phyloP scores from a whole-genome alignment of 148 eudicot species.

The Diospyros lotus region DNA sequence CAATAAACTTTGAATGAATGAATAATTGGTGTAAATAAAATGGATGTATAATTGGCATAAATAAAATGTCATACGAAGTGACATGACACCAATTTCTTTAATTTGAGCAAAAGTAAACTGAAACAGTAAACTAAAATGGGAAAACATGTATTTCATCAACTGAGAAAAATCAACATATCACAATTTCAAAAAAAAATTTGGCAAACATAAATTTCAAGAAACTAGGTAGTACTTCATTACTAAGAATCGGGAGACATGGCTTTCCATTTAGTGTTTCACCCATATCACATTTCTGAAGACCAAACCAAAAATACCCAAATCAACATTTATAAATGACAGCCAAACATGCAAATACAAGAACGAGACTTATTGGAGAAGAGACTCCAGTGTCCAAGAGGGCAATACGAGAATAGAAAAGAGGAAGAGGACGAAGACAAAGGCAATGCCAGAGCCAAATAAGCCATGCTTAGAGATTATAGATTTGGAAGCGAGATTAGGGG shows the following conservation, averaged over 20 bases:
- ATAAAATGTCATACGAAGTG: neutral
- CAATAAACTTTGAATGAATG: neutral
- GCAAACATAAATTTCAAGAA: conserved; percentile 18
- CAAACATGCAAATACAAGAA: conserved; percentile 12
- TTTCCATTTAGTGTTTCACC: conserved; percentile 55
- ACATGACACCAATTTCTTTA: neutral
- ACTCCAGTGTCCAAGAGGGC: conserved; percentile 13
- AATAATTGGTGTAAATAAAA: neutral
- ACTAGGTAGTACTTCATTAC: conserved; percentile 49
- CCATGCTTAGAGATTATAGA: conserved; percentile 28
- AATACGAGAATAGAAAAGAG: conserved; percentile 25
- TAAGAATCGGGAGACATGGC: conserved; percentile 62
- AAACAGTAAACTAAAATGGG: neutral
- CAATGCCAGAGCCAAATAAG: conserved; percentile 44
- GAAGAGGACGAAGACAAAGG: conserved; percentile 20
- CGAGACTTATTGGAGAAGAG: conserved; percentile 11
- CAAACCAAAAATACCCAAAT: conserved; percentile 5
- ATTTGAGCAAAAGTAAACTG: neutral
- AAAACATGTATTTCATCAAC: neutral
- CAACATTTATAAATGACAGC: no score
- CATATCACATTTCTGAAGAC: conserved; percentile 57
- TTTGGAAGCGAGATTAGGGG: neutral
- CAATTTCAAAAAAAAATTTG: neutral
- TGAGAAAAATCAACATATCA: neutral
- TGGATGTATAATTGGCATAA: neutral